Evolutionary conservation across 805 yeast species (phyloP).

Genomic region (Peterozyma xylosa): DNA sequence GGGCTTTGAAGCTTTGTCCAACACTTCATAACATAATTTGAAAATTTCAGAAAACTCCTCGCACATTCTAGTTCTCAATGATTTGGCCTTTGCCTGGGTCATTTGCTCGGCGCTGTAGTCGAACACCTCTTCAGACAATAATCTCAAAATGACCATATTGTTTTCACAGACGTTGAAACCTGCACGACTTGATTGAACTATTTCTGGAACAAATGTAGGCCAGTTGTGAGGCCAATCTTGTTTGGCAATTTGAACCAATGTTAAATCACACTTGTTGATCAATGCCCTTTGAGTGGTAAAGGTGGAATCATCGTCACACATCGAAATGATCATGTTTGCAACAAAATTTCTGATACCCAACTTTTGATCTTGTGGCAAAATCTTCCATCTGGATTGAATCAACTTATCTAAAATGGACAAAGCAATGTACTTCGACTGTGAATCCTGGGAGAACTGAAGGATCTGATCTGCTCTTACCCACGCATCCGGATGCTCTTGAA

Average conservation of each 20-base stretch:
- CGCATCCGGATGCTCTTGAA: constrained; percentile 91
- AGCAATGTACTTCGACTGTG: constrained; percentile 91
- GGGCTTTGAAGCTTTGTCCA: constrained; percentile 83
- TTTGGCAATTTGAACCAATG: constrained; percentile 87
- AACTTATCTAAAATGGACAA: constrained; percentile 82
- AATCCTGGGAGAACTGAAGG: constrained; percentile 64
- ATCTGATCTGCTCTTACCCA: constrained; percentile 94
- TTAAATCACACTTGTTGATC: constrained; percentile 88
- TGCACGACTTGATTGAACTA: constrained; percentile 75
- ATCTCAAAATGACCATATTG: constrained; percentile 86
- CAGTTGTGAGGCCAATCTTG: constrained; percentile 99
- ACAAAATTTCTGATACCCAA: constrained; percentile 90
- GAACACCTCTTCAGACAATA: constrained; percentile 92
- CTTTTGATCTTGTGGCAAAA: constrained; percentile 82
- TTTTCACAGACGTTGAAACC: constrained; percentile 94
- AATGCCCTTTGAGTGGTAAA: constrained; percentile 72
- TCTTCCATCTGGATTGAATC: constrained; percentile 90
- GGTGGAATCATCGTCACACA: constrained; percentile 76
- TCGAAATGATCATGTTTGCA: constrained; percentile 85
- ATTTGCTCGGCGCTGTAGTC: constrained; percentile 93
- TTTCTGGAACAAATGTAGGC: constrained; percentile 95
- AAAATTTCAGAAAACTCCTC: constrained; percentile 91
- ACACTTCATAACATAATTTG: constrained; percentile 86
- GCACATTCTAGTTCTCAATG: constrained; percentile 75
- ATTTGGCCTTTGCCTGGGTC: constrained; percentile 91